Conservation (phyloP, 1,284 basidiomycete genomes). For the Inonotus obliquus region DNA sequence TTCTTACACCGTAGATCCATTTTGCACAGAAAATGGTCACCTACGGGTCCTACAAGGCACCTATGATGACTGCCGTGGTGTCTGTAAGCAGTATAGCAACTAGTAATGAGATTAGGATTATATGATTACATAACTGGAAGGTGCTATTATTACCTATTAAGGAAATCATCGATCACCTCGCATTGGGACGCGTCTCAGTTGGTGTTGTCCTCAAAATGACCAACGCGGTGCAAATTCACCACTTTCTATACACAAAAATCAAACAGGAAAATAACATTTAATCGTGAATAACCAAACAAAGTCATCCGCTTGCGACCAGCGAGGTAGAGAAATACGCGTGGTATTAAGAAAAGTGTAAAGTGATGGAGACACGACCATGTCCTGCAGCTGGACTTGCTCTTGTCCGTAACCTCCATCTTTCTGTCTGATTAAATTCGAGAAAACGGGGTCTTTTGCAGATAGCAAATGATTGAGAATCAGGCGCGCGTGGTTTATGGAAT, state of each 20-base stretch:
- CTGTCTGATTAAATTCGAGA: neutral
- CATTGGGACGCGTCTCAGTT: constrained; percentile 3
- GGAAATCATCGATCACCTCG: neutral
- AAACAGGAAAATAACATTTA: neutral
- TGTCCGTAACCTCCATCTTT: neutral
- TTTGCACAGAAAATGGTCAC: no score
- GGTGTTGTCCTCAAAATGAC: neutral
- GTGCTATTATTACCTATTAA: neutral
- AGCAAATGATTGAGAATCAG: neutral
- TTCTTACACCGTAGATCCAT: no score
- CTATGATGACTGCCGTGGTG: no score
- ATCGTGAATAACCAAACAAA: neutral
- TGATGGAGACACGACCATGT: neutral
- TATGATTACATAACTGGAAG: neutral
- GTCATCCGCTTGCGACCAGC: neutral
- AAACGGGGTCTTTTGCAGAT: no score
- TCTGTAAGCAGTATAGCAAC: no score
- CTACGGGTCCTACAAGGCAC: no score
- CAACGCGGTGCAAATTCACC: neutral
- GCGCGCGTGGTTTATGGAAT: neutral
- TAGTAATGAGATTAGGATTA: no score
- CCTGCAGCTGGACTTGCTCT: neutral
- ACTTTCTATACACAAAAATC: neutral
- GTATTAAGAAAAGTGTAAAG: neutral
- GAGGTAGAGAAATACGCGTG: no score